Evolutionary conservation across 495 filamentous ascomycete species (phyloP), one percentile per base, ranked within the genome.

Genomic region (Daldinia childiae): DNA sequence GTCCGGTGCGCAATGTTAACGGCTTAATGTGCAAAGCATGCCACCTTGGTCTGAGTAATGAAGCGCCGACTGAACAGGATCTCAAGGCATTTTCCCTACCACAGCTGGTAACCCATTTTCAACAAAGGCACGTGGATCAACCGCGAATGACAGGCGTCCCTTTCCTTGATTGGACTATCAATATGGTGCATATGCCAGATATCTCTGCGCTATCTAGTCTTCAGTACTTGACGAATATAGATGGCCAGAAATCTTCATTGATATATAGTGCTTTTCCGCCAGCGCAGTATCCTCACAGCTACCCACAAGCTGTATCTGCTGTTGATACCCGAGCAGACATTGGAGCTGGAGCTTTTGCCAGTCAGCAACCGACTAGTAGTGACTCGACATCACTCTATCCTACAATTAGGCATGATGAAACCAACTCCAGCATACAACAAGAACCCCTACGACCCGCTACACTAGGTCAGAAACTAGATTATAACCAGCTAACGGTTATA

Each of bases 181-280:
- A 93, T 62, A 93, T 94, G 91, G 86, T 94, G 58, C 82, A 90
- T 66, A 82, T 91, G 26, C 89, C 90, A 1, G 86, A 88, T 68
- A 62, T 80, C 17, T 71, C 80, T 12, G 63, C 82, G 8, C 79
- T 92, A 43, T 76, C 80, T 9, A 80, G 80, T 8, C 74, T 91
- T 15, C 73, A 81, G 7, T 73, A 80, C 61, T 77, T 83, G 8
- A 76, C 79, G 38, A 84, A 85, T 55, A 85, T 91, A 84, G 83
- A 90, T 74, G 82, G 84, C 65, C 70, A 82, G 21, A 90, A 87
- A 64, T 78, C 86, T 6, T 73, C 73, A 6, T 77, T 92, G 4
- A 80, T 93, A 55, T 81, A 81, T 4, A 85, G 84, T 17, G 89
- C 89, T 19, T 84, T 93, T 57, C 87, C 89, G 2, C 68, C 76